These are phyloP conservation scores for Dactylonectria macrodidyma DNA, from an alignment of 2,329 filamentous ascomycete species.

Conservation along the genomic window DNA sequence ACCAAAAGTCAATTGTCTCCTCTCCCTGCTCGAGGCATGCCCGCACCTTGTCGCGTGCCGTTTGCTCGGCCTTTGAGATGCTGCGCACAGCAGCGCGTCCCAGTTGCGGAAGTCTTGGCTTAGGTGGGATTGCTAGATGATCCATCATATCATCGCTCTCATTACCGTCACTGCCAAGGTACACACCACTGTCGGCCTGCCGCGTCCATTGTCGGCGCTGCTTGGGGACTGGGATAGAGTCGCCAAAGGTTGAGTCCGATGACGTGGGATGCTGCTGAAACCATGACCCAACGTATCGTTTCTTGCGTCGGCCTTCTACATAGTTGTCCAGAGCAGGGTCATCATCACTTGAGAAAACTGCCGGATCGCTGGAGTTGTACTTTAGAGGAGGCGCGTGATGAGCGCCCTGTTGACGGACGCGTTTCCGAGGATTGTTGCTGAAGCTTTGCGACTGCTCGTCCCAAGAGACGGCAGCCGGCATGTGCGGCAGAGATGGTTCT, in stretches of 20 bases:
- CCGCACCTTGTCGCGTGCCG: constrained; percentile 63
- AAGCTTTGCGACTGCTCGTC: constrained; percentile 57
- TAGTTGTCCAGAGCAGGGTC: constrained; percentile 79
- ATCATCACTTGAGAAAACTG: constrained; percentile 81
- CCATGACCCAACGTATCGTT: constrained; percentile 78
- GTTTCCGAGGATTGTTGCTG: constrained; percentile 58
- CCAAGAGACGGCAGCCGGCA: constrained; percentile 56
- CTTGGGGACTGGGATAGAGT: constrained; percentile 54
- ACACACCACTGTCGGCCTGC: constrained; percentile 79
- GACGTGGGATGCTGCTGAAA: constrained; percentile 72
- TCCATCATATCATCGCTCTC: constrained; percentile 61
- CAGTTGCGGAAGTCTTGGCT: constrained; percentile 57
- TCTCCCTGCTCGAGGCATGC: constrained; percentile 70
- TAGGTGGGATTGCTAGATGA: constrained; percentile 49
- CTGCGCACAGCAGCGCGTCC: constrained; percentile 49
- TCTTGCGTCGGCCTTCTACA: constrained; percentile 68
- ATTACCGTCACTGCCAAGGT: constrained; percentile 73
- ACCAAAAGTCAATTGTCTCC: constrained; percentile 75
- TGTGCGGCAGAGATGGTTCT: constrained; percentile 58
- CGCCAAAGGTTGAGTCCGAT: constrained; percentile 63
- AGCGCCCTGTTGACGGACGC: constrained; percentile 50
- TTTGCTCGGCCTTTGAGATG: constrained; percentile 59
- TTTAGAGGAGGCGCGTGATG: constrained; percentile 50
- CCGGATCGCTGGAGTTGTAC: constrained; percentile 78
- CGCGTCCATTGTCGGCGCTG: constrained; percentile 69